Base-by-base conservation (phyloP, 2,329 filamentous ascomycete species). In the Xylaria sp. region DNA sequence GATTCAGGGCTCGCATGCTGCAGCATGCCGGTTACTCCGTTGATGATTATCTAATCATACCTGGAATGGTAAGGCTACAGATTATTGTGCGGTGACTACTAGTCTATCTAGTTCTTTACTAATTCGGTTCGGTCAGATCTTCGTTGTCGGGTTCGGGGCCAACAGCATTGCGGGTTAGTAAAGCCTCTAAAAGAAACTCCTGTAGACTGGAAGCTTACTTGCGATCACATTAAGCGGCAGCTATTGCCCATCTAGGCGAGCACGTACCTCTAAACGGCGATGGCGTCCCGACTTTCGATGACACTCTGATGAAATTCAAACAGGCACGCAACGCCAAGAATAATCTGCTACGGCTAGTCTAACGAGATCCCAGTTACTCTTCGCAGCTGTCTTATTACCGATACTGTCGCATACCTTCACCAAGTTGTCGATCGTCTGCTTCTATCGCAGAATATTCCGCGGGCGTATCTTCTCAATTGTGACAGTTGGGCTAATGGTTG, bases 341-440 rank as follows among this genome's bases (percentile, higher is more conserved):
- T n/a, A n/a, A n/a, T n/a, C n/a, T n/a, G n/a, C n/a, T n/a, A n/a
- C n/a, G n/a, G n/a, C n/a, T n/a, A n/a, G n/a, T n/a, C n/a, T n/a
- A n/a, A n/a, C n/a, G n/a, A n/a, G n/a, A n/a, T n/a, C n/a, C n/a
- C n/a, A n/a, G n/a, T n/a, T n/a, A n/a, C n/a, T n/a, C n/a, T 38
- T 38, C n/a, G 35, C 35, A 4, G 11, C 35, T 17, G 15, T 17
- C 7, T 40, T 40, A 17, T 3, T 40, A 5, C 19, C 37, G 17
- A 9, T 40, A 4, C 8, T 40, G 3, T 11, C 35, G 6, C 61
- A 70, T 7, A 62, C 54, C 13, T 59, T 70, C 49, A 70, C 67
- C 4, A 71, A 71, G 31, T n/a, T 69, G 13, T 72, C 70, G 1
- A 67, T 72, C 23, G 57, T 72, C 21, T 52, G 65, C 11, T 69